Evolutionary conservation across 345 rosid species (phyloP).

Genomic region (Hirschfeldia incana): DNA sequence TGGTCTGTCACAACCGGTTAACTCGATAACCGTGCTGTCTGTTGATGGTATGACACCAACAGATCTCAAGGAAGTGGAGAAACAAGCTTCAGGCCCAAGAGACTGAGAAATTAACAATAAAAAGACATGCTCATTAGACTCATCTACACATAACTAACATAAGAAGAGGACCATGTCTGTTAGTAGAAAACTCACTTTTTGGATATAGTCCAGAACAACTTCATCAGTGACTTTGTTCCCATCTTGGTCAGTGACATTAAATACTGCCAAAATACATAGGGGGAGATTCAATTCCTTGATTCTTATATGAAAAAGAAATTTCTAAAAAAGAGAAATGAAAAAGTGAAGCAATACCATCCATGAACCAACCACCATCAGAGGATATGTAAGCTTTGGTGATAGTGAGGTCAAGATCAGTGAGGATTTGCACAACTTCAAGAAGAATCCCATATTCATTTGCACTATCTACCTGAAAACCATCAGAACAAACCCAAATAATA

Average conservation of each 20-base stretch:
- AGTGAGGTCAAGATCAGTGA: constrained; percentile 87
- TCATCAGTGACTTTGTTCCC: constrained; percentile 83
- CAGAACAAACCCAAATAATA: constrained; percentile 12
- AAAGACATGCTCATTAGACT: constrained; percentile 25
- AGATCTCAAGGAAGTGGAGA: constrained; percentile 63
- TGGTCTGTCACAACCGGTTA: constrained; percentile 87
- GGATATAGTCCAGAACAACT: constrained; percentile 70
- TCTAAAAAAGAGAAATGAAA: not conserved
- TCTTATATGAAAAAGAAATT: not conserved
- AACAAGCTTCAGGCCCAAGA: constrained; percentile 79
- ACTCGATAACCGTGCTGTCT: constrained; percentile 80
- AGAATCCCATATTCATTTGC: constrained; percentile 92
- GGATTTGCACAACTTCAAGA: constrained; percentile 92
- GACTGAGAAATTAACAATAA: constrained; percentile 44
- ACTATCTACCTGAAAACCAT: constrained; percentile 74
- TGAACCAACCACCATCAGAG: constrained; percentile 97
- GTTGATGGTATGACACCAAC: constrained; percentile 67
- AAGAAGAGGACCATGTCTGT: not conserved
- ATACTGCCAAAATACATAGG: constrained; percentile 48
- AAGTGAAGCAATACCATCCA: constrained; percentile 70
- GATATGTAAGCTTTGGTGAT: constrained; percentile 86
- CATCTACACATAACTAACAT: not conserved
- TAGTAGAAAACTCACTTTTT: constrained; percentile 51
- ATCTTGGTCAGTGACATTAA: constrained; percentile 83
- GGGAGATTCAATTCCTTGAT: constrained; percentile 9